Evolutionary conservation across 441 rosid genomes (phyloP).

Genomic region (Biscutella laevigata): DNA sequence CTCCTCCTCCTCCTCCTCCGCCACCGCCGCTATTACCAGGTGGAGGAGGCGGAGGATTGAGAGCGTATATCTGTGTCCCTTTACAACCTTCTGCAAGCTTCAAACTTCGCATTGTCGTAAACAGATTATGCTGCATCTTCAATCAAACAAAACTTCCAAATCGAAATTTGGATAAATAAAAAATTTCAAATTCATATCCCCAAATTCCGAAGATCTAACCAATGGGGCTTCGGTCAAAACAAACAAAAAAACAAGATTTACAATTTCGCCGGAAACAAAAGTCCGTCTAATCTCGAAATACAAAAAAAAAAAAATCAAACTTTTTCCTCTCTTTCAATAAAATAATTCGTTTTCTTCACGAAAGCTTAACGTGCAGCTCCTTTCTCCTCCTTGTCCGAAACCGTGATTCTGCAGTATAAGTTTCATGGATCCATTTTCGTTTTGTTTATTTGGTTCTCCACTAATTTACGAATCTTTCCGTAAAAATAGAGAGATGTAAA

Average conservation of each 20-base stretch:
- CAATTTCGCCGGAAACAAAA: conserved; percentile 24
- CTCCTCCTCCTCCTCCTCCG: conserved; percentile 33
- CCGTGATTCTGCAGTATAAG: conserved; percentile 23
- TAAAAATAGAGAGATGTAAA: conserved; percentile 21
- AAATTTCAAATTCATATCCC: neutral
- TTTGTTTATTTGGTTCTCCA: no score
- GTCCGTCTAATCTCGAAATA: no score
- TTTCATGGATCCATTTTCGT: no score
- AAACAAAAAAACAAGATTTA: conserved; percentile 27
- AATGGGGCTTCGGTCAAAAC: no score
- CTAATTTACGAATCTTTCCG: conserved; percentile 20
- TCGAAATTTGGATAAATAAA: no score
- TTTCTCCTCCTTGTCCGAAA: neutral
- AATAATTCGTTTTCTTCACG: neutral
- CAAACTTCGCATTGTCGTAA: conserved; percentile 76
- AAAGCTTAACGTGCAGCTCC: no score
- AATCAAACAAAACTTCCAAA: conserved; percentile 8
- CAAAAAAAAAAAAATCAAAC: no score
- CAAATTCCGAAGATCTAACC: no score
- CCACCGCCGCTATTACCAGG: no score
- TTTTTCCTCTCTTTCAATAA: no score
- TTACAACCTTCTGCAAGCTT: conserved; percentile 76
- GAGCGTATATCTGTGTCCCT: conserved; percentile 57
- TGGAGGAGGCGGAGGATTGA: conserved; percentile 34
- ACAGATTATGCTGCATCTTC: conserved; percentile 71